Evolutionary conservation across 768 basidiomycete species (phyloP).

Genomic region (Ramaria sp.): DNA sequence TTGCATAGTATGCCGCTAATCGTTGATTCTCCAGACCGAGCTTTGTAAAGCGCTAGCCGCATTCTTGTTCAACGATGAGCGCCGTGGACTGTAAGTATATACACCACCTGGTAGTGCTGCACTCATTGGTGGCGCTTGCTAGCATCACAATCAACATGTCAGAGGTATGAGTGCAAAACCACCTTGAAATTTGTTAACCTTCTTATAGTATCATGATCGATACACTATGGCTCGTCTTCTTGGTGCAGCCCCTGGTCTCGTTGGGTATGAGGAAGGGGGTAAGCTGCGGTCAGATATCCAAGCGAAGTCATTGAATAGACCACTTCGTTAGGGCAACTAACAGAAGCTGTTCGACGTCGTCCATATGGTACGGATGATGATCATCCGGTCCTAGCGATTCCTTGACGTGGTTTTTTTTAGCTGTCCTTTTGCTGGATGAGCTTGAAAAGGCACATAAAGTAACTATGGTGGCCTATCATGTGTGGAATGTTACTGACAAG

Average conservation of each 20-base stretch:
- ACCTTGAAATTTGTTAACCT: not conserved
- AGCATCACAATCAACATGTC: slow-evolving; percentile 93
- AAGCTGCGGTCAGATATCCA: slow-evolving; percentile 12
- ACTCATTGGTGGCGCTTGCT: not conserved
- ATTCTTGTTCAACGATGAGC: slow-evolving; percentile 87
- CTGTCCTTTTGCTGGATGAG: slow-evolving; percentile 57
- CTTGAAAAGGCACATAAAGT: slow-evolving; percentile 79
- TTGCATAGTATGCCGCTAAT: slow-evolving; percentile 1
- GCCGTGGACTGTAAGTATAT: slow-evolving; percentile 59
- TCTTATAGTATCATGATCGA: slow-evolving; percentile 71
- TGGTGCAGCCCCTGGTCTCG: slow-evolving; percentile 88
- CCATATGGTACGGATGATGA: slow-evolving; percentile 36
- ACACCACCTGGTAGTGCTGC: not conserved
- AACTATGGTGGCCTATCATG: not conserved
- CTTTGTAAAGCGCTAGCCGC: slow-evolving; percentile 79
- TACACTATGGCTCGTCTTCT: slow-evolving; percentile 87
- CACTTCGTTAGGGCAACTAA: slow-evolving; percentile 36
- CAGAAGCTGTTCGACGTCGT: slow-evolving; percentile 51
- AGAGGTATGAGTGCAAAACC: slow-evolving; percentile 31
- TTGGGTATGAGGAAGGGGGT: slow-evolving; percentile 68
- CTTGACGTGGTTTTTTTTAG: slow-evolving; percentile 16
- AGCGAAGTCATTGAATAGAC: not conserved
- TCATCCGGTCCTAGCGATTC: not conserved
- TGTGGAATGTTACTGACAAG: not conserved
- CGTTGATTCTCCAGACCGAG: slow-evolving; percentile 48